These are phyloP conservation scores for Salix dunnii DNA, from an alignment of 345 rosid species.

Conservation along the genomic window DNA sequence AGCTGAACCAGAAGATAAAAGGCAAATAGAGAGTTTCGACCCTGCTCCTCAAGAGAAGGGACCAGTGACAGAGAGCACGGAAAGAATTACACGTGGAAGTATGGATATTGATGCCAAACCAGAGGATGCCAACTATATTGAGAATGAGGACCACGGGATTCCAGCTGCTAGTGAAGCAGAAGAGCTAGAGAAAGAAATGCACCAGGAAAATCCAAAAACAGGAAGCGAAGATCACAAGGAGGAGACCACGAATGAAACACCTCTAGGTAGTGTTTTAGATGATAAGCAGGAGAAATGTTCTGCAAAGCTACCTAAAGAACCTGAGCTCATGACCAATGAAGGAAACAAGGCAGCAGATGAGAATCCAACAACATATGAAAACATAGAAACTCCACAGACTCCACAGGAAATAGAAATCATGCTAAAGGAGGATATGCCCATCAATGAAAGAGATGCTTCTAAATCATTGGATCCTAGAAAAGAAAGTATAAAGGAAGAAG, in stretches of 20 bases:
- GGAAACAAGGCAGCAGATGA: slow-evolving; percentile 17
- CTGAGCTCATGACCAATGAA: slow-evolving; percentile 6
- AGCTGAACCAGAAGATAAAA: slow-evolving; percentile 22
- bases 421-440: slow-evolving; percentile 4
- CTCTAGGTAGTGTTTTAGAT: slow-evolving; percentile 3
- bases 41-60: slow-evolving; percentile 16
- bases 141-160: slow-evolving; percentile 7
- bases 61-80: background rate
- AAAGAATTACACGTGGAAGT: background rate
- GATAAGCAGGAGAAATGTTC: slow-evolving; percentile 14
- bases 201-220: slow-evolving; percentile 6
- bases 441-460: slow-evolving; percentile 12
- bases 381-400: slow-evolving; percentile 10
- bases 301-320: slow-evolving; percentile 16
- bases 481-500: slow-evolving; percentile 12
- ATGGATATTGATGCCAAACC: slow-evolving; percentile 7
- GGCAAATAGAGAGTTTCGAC: slow-evolving; percentile 16
- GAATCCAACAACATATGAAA: slow-evolving; percentile 10
- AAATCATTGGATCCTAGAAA: slow-evolving; percentile 11
- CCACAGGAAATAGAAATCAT: background rate
- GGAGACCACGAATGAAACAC: background rate
- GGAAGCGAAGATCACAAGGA: slow-evolving; percentile 6
- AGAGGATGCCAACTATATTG: slow-evolving; percentile 10
- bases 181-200: background rate
- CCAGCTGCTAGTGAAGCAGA: slow-evolving; percentile 1